Evolutionary conservation across 1,284 basidiomycete genomes (phyloP), one percentile per base, ranked within the genome.

Genomic region (Mycena citricolor): DNA sequence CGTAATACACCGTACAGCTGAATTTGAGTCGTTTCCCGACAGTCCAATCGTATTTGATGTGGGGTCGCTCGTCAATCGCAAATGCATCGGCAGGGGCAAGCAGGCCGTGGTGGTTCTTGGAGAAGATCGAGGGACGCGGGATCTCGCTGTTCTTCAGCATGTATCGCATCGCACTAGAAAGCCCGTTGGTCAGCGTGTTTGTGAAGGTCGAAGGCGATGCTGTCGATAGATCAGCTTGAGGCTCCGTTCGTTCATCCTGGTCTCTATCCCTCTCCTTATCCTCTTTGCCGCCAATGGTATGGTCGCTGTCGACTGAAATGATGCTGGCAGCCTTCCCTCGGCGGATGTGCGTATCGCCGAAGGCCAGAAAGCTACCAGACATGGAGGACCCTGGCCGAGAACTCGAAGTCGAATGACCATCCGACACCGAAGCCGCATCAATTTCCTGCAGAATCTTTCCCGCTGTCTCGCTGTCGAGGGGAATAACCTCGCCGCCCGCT

Each of bases 41-140:
- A 5, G 81, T 83, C 76, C 82, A 87, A 50, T 86, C 81, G 56
- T 87, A 87, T 63, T 85, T 84, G 67, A 89, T 80, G 62, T 90
- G 86, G 4, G 86, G 86, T 14, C 76, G 73, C 20, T 83, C 81
- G 55, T 85, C 82, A 24, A 82, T 77, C 14, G 59, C 57, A 3
- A 67, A 62, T 1, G 68, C 61, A 20, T 77, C 74, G 4, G 69
- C 61, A 13, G 51, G 39, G 5, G 66, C 63, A 13, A 79, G 66
- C 4, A 76, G 63, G 4, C 71, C 72, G 49, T 79, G 76, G 38
- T 76, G 75, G 39, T 64, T 64, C 5, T 53, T 51, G 13, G 60
- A 47, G 4, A 68, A 61, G 20, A 70, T 54, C 10, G 60, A 49
- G 5, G 63, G 60, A 7, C 60, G 61, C 5, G 64, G 54, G 0